phyloP scores from a whole-genome alignment of 192 early-diverging fungal species.

The Haplosporangium gracile region DNA sequence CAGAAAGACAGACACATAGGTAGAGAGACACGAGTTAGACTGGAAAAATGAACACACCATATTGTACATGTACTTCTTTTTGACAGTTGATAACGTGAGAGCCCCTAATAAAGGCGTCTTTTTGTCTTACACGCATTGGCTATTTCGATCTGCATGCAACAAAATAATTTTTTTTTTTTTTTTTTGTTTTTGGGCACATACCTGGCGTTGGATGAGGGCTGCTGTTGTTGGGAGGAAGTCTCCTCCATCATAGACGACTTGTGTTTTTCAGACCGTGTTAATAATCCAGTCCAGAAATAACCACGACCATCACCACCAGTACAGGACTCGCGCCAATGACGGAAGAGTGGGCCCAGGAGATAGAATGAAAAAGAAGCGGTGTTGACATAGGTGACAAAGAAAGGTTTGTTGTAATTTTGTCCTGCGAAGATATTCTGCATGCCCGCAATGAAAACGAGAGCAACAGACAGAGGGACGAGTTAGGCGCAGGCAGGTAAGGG shows the following conservation, averaged over 20 bases:
- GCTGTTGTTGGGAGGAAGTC: neutral
- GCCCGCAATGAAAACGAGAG: neutral
- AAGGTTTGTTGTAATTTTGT: conserved; percentile 75
- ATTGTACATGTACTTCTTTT: neutral
- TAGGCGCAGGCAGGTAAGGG: neutral
- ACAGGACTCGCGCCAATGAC: neutral
- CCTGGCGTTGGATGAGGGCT: neutral
- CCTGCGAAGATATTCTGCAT: conserved; percentile 75
- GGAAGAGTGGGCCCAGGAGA: conserved; percentile 58
- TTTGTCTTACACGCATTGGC: conserved; percentile 4
- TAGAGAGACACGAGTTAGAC: conserved; percentile 6
- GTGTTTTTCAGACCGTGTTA: neutral
- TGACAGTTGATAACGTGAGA: conserved; percentile 4
- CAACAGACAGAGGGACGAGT: too few relatives aligned
- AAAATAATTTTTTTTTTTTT: neutral
- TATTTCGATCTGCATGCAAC: neutral
- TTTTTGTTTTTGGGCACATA: neutral
- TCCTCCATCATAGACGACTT: neutral
- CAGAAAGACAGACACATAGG: neutral
- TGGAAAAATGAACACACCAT: neutral
- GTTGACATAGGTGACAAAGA: conserved; percentile 82
- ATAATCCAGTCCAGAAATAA: neutral
- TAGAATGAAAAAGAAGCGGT: conserved; percentile 80
- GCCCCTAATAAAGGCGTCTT: neutral
- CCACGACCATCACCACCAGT: conserved; percentile 17